Conservation (phyloP, 2,329 filamentous ascomycete species). For the Chrysosporium queenslandicum region DNA sequence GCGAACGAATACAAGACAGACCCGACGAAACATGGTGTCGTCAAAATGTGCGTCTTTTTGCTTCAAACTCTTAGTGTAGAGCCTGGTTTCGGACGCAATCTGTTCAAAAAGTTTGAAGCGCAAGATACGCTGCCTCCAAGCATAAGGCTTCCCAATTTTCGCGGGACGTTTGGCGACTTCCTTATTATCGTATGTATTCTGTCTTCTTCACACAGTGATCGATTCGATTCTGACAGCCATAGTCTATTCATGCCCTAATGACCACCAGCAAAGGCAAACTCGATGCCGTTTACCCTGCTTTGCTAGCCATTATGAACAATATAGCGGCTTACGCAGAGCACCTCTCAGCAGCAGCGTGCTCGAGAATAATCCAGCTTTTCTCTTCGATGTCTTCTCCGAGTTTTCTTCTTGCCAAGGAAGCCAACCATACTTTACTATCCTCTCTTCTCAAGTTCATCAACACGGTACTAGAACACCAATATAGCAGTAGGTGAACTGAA, state of each 20-base stretch:
- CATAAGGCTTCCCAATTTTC: slow-evolving; percentile 74
- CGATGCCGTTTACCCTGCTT: slow-evolving; percentile 80
- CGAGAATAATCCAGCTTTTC: slow-evolving; percentile 78
- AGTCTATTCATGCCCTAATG: slow-evolving; percentile 88
- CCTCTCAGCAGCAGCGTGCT: slow-evolving; percentile 62
- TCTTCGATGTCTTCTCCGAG: slow-evolving; percentile 86
- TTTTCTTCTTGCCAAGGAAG: slow-evolving; percentile 85
- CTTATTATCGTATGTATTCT: slow-evolving; percentile 85
- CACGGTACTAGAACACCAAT: slow-evolving; percentile 80
- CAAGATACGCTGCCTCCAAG: slow-evolving; percentile 76
- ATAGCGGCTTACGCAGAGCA: slow-evolving; percentile 74
- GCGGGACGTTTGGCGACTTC: slow-evolving; percentile 86
- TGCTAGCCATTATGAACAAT: slow-evolving; percentile 89
- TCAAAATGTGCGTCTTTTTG: slow-evolving; percentile 95
- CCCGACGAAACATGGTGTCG: slow-evolving; percentile 76
- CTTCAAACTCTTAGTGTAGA: slow-evolving; percentile 92
- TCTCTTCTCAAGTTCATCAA: slow-evolving; percentile 84
- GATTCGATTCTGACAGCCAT: slow-evolving; percentile 24
- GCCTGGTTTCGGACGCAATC: slow-evolving; percentile 73
- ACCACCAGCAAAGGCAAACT: slow-evolving; percentile 83
- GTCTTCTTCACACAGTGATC: too few relatives aligned
- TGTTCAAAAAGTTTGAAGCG: slow-evolving; percentile 80
- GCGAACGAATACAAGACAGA: slow-evolving; percentile 82
- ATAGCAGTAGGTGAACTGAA: slow-evolving; percentile 49
- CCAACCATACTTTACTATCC: slow-evolving; percentile 69